phyloP scores from a whole-genome alignment of 495 filamentous ascomycete genomes.

The Melanomma pulvis-pyrius region DNA sequence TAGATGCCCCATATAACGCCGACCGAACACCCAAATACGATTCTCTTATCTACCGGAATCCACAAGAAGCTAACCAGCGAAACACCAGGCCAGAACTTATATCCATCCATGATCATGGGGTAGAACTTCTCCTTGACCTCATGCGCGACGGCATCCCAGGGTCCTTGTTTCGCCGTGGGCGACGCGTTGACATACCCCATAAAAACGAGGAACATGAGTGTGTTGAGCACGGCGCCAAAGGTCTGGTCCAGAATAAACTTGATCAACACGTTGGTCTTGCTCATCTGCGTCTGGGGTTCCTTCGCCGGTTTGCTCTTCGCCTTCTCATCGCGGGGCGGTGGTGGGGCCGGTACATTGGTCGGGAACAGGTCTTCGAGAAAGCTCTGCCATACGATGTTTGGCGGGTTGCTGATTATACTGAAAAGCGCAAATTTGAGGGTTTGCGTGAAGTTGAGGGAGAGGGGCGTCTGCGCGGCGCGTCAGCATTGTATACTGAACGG shows the following conservation, averaged over 20 bases:
- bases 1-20: constrained; percentile 88
- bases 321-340: constrained; percentile 18
- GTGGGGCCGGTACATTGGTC: constrained; percentile 42
- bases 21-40: constrained; percentile 76
- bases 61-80: constrained; percentile 77
- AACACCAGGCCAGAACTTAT: constrained; percentile 84
- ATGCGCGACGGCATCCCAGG: background rate
- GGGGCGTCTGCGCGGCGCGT: constrained; percentile 48
- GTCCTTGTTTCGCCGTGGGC: constrained; percentile 4
- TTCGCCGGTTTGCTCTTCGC: constrained; percentile 13
- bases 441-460: constrained; percentile 61
- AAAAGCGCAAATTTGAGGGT: constrained; percentile 80
- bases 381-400: constrained; percentile 85
- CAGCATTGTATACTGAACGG: background rate
- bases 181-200: constrained; percentile 55
- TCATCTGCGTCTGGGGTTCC: constrained; percentile 11
- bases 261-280: constrained; percentile 64
- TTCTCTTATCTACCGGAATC: constrained; percentile 73
- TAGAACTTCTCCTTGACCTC: constrained; percentile 60
- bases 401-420: constrained; percentile 73
- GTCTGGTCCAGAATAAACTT: constrained; percentile 88
- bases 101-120: constrained; percentile 70
- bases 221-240: constrained; percentile 74
- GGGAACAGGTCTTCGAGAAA: constrained; percentile 60
- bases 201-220: constrained; percentile 67